phyloP scores from a whole-genome alignment of 2,329 filamentous ascomycete genomes.

The Lasiodiplodia hormozganensis region DNA sequence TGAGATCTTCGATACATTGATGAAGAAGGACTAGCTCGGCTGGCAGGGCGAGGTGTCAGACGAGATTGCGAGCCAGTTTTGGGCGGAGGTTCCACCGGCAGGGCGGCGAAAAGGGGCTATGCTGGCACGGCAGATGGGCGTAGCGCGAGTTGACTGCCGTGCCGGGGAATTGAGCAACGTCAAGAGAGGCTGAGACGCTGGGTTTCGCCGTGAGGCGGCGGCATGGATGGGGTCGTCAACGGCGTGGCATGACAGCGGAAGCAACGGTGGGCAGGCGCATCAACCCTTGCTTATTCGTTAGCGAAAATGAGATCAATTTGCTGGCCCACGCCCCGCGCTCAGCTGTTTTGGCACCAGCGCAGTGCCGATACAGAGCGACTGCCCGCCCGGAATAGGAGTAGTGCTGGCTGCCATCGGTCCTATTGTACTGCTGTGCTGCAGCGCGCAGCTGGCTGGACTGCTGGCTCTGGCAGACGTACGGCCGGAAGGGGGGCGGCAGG shows the following conservation, averaged over 20 bases:
- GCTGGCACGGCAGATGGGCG: constrained; percentile 15
- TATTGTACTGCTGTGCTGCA: constrained; percentile 10
- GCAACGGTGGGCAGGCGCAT: constrained; percentile 9
- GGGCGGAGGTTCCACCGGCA: constrained; percentile 8
- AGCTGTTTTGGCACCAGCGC: constrained; percentile 3
- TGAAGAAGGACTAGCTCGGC: constrained; percentile 61
- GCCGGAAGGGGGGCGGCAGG: constrained; percentile 10
- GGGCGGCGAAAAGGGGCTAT: constrained; percentile 15
- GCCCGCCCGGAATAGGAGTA: constrained; percentile 12
- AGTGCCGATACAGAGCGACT: not conserved
- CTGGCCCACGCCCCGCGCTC: constrained; percentile 7
- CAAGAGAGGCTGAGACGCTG: constrained; percentile 25
- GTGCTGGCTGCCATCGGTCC: constrained; percentile 11
- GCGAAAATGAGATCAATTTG: constrained; percentile 19
- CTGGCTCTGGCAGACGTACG: not conserved
- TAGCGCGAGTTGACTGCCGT: constrained; percentile 20
- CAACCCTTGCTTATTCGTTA: constrained; percentile 5
- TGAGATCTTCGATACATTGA: constrained; percentile 73
- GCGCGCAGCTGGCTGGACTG: not conserved
- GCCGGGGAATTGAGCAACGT: constrained; percentile 10
- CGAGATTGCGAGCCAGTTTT: constrained; percentile 24
- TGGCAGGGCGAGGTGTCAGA: constrained; percentile 5
- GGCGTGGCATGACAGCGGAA: constrained; percentile 22
- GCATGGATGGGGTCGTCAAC: constrained; percentile 11
- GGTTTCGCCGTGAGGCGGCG: constrained; percentile 26